Base-by-base conservation (phyloP, 2,329 filamentous ascomycete genomes). In the Blumeria hordei region DNA sequence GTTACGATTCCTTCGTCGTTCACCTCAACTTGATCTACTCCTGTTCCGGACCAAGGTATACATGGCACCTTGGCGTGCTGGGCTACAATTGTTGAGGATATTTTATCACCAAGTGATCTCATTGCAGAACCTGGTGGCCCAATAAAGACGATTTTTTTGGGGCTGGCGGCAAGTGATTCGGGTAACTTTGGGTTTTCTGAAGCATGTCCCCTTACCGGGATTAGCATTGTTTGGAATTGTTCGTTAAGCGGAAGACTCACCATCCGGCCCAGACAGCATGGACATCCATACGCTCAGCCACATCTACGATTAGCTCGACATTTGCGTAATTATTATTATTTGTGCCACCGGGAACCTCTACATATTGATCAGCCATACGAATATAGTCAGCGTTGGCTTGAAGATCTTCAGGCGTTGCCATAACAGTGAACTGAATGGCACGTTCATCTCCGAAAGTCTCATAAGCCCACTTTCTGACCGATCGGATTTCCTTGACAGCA, bases 241-340 rank as follows among this genome's bases (percentile, higher is more conserved):
- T 37, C 6, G 1, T 36, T 12, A 16, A 37, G 16, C 21, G 1
- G 10, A 53, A 54, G 43, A 65, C 83, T 74, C 71, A 92, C 88
- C 92, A 98, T 75, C 92, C 92, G 63, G 92, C 92, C 92, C 92
- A 98, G 14, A 98, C 92, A 57, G 92, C 92, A 66, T 98, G 92
- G 58, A 98, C 92, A 64, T 90, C 80, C 88, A 95, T 96, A 59
- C 92, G 87, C 76, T 98, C 92, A 32, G 92, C 92, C 67, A 98
- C 81, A 73, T 98, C 92, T 61, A 98, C 92, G 69, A 98, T 98
- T 67, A 98, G 76, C 73, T 98, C 92, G 58, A 98, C 92, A 68
- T 98, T 98, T 72, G 92, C 92, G 71, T 98, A 98, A 72, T 98
- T 98, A 81, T 98, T 94, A 77, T 98, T 98, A 74, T 98, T 98